Conservation (phyloP, 2,329 filamentous ascomycete genomes). For the Fusarium redolens region DNA sequence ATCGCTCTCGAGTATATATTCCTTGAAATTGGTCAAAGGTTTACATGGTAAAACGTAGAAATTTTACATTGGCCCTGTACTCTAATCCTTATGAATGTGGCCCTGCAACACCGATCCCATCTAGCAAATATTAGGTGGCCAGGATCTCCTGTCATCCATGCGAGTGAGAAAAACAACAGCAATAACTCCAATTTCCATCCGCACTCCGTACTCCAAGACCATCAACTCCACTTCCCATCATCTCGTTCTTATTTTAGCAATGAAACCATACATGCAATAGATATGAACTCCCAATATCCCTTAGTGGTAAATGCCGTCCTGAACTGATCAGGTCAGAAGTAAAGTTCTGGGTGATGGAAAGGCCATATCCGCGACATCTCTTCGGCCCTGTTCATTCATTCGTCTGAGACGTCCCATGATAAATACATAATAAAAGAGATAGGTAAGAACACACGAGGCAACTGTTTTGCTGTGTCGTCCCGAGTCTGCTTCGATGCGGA, state of each 20-base stretch:
- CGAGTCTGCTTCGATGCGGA: background rate
- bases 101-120: conserved; percentile 11
- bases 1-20: background rate
- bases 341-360: background rate
- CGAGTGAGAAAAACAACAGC: conserved; percentile 4
- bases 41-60: conserved; percentile 10
- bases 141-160: conserved; percentile 4
- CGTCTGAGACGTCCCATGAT: background rate
- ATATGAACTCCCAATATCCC: conserved; percentile 6
- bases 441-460: background rate
- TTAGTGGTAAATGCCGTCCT: background rate
- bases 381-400: background rate
- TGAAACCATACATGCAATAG: conserved; percentile 15
- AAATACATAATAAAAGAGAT: conserved; percentile 13
- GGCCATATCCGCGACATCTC: background rate
- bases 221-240: conserved; percentile 22
- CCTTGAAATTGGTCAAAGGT: background rate
- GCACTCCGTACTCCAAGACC: conserved; percentile 29
- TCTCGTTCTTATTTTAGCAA: conserved; percentile 16
- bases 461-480: conserved; percentile 3
- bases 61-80: conserved; percentile 18
- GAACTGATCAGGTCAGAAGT: background rate
- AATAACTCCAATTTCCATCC: conserved; percentile 31
- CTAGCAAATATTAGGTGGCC: conserved; percentile 33
- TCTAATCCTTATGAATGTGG: conserved; percentile 17